phyloP scores from a whole-genome alignment of 352 stramenopile species.

The Pythium brassicae region DNA sequence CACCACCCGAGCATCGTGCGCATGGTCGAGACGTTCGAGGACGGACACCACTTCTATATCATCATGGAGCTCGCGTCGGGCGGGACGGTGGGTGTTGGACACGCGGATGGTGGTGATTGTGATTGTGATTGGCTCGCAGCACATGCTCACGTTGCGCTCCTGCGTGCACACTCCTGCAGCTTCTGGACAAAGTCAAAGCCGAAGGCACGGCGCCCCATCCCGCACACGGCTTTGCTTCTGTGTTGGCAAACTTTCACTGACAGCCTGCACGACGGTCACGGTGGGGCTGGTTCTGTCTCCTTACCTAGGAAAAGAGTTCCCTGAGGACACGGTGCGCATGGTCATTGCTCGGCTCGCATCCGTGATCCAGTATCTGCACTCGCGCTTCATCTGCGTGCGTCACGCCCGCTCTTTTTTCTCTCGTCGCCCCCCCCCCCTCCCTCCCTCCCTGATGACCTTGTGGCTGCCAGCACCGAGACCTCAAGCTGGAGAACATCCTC shows the following conservation, averaged over 20 bases:
- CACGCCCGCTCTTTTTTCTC: background rate
- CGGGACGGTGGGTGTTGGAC: slow-evolving; percentile 27
- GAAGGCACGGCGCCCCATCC: slow-evolving; percentile 16
- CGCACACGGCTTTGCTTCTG: background rate
- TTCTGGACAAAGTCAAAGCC: slow-evolving; percentile 59
- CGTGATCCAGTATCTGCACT: slow-evolving; percentile 78
- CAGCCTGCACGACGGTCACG: background rate
- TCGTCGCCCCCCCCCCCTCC: background rate
- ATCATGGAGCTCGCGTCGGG: slow-evolving; percentile 80
- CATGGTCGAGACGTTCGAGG: slow-evolving; percentile 79
- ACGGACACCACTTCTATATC: slow-evolving; percentile 76
- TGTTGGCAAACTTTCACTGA: background rate
- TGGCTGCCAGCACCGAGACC: slow-evolving; percentile 51
- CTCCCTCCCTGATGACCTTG: background rate
- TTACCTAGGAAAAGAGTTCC: slow-evolving; percentile 29
- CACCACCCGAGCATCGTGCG: slow-evolving; percentile 81
- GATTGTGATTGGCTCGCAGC: background rate
- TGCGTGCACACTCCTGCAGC: slow-evolving; percentile 15
- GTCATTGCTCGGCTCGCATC: slow-evolving; percentile 63
- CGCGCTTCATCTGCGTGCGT: slow-evolving; percentile 73
- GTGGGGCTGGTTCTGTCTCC: too few relatives aligned
- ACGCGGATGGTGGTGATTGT: background rate
- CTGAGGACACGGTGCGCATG: slow-evolving; percentile 52
- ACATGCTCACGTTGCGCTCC: background rate
- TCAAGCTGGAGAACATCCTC: slow-evolving; percentile 85